A percentile compares a stretch with the other conserved stretches of the same genome.
phyloP scores from a whole-genome alignment of 176 grass and related monocot species.

The Rhynchospora tenuis region DNA sequence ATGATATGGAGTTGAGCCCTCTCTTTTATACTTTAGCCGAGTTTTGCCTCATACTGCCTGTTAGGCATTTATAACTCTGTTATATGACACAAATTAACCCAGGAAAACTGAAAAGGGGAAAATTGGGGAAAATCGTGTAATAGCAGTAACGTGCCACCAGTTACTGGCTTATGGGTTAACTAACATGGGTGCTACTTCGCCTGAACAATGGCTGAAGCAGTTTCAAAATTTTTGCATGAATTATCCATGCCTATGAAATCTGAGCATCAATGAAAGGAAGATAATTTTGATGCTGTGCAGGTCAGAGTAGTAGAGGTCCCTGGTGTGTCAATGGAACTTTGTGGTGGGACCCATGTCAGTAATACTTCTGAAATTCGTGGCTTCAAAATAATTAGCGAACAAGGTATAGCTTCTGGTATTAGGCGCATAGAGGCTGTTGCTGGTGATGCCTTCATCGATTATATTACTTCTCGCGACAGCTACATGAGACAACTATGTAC shows the following conservation, averaged over 20 bases:
- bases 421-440: slow-evolving; percentile 94
- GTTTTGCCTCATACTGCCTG: not conserved
- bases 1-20: not conserved
- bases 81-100: not conserved
- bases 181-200: no score
- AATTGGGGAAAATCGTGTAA: not conserved
- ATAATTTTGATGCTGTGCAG: slow-evolving; percentile 22
- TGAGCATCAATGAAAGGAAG: not conserved
- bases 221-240: not conserved
- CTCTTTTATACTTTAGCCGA: not conserved
- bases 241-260: slow-evolving; percentile 1
- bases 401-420: slow-evolving; percentile 91
- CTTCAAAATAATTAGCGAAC: slow-evolving; percentile 94
- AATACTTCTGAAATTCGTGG: slow-evolving; percentile 90
- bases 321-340: slow-evolving; percentile 93
- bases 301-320: slow-evolving; percentile 94
- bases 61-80: not conserved
- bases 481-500: slow-evolving; percentile 76
- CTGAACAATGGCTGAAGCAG: no score
- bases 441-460: slow-evolving; percentile 87
- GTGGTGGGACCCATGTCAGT: slow-evolving; percentile 88
- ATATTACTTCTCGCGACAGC: slow-evolving; percentile 78
- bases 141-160: not conserved
- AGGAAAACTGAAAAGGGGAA: not conserved
- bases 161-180: not conserved